These are phyloP conservation scores for Paulinella micropora DNA, from an alignment of 78 protist species.

Conservation along the genomic window DNA sequence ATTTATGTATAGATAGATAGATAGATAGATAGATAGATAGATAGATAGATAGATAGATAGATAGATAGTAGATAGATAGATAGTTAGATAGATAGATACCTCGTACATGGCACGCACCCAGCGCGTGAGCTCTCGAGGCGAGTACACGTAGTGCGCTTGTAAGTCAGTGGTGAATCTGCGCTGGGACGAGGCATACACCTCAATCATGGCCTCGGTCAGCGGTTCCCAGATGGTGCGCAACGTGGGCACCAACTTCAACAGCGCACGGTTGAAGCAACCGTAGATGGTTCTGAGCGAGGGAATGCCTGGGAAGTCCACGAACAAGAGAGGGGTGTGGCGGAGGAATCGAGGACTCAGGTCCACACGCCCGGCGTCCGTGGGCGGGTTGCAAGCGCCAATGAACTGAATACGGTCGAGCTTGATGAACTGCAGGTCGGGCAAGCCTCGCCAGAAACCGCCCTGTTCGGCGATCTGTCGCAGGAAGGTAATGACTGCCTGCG, in stretches of 20 bases:
- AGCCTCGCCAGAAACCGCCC: slow-evolving; percentile 84
- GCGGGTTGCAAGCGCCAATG: slow-evolving; percentile 92
- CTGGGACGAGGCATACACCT: slow-evolving; percentile 61
- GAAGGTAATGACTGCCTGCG: slow-evolving; percentile 83
- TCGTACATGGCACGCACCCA: slow-evolving; percentile 79
- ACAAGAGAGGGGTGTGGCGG: slow-evolving; percentile 73
- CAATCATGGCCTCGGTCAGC: slow-evolving; percentile 86
- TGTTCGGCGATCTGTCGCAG: slow-evolving; percentile 77
- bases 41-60: not conserved
- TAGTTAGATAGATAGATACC: not conserved
- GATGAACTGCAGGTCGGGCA: slow-evolving; percentile 47
- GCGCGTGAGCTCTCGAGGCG: slow-evolving; percentile 89
- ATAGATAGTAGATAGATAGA: not conserved
- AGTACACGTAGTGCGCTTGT: slow-evolving; percentile 89
- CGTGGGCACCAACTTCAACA: slow-evolving; percentile 49
- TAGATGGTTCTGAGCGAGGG: slow-evolving; percentile 78
- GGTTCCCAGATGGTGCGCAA: slow-evolving; percentile 51
- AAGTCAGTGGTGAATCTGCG: slow-evolving; percentile 66
- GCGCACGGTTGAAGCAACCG: slow-evolving; percentile 84
- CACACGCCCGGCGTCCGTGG: slow-evolving; percentile 94
- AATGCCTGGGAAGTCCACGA: slow-evolving; percentile 87
- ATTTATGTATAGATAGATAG: not conserved
- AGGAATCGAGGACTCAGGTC: slow-evolving; percentile 71
- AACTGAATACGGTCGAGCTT: slow-evolving; percentile 68
- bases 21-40: not conserved